Conservation (phyloP, 345 rosid species). For the Populus simonii region DNA sequence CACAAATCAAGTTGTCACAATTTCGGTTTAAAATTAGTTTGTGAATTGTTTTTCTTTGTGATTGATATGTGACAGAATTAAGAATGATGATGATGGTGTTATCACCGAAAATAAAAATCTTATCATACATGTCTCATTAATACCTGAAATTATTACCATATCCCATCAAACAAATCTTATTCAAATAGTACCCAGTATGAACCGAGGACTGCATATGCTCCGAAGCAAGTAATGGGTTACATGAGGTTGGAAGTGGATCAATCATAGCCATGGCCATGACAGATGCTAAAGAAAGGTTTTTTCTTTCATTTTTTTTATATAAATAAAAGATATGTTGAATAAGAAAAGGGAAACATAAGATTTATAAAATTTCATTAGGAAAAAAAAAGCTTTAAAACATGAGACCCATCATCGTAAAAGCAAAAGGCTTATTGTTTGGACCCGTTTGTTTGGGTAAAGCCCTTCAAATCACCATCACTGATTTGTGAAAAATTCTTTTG, state of each 20-base stretch:
- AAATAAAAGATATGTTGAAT: neutral
- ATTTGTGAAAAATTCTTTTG: conserved; percentile 1
- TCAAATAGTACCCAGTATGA: neutral
- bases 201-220: neutral
- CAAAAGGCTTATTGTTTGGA: neutral
- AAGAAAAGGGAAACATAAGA: neutral
- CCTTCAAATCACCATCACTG: neutral
- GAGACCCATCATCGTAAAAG: neutral
- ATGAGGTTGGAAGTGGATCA: neutral
- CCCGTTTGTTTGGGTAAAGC: conserved; percentile 4
- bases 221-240: neutral
- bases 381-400: neutral
- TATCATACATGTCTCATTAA: too few species aligned
- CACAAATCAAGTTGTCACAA: too few species aligned
- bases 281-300: neutral
- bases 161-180: neutral
- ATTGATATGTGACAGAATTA: too few species aligned
- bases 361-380: neutral
- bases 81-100: too few species aligned
- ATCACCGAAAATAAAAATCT: too few species aligned
- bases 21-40: too few species aligned
- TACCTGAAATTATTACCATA: neutral
- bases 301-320: too few species aligned
- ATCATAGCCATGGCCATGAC: neutral
- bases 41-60: too few species aligned